Base-by-base conservation (phyloP, 1,284 basidiomycete species). In the Cryptococcus sp. region DNA sequence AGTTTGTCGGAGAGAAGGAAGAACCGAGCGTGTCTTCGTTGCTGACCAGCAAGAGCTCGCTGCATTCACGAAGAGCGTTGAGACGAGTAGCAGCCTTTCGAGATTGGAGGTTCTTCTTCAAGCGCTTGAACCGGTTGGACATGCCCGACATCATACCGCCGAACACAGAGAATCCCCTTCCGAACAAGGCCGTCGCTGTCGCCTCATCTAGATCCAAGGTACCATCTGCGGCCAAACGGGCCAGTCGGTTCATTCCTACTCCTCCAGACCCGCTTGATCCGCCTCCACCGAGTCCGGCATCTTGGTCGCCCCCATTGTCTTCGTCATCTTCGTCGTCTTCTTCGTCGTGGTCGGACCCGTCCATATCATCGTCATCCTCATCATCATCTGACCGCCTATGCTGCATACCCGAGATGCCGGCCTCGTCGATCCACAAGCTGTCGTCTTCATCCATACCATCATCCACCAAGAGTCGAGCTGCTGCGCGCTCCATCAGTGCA, bases 1-100 rank as follows among this genome's bases (percentile, higher is more conserved):
- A 98, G 16, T 88, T 85, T 69, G 95, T 92, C 27, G 93, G 88
- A 64, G 91, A 91, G 80, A 99, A 95, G 1, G 71, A 47, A 47
- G 93, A 93, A 16, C 91, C 90, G 45, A 99, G 83, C 0, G 93
- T 97, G 76, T 99, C 96, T 79, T 99, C 95, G 7, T 93, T 98
- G 78, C 91, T 93, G 79, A 99, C 94, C 63, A 91, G 91, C 56
- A 99, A 86, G 47, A 97, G 78, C 75, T 99, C 96, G 74, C 90
- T 93, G 55, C 97, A 85, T 73, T 99, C 95, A 72, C 97, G 93
- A 16, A 99, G 82, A 3, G 93, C 93, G 51, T 93, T 81, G 52
- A 97, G 85, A 48, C 91, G 87, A 25, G 88, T 89, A 0, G 90
- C 88, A 6, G 88, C 84, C 72, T 89, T 89, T 22, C 88, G 87